A percentile compares a stretch with the other conserved stretches of the same genome.
phyloP scores from a whole-genome alignment of 176 grass and related monocot species.

The Cenchrus fungigraminus region DNA sequence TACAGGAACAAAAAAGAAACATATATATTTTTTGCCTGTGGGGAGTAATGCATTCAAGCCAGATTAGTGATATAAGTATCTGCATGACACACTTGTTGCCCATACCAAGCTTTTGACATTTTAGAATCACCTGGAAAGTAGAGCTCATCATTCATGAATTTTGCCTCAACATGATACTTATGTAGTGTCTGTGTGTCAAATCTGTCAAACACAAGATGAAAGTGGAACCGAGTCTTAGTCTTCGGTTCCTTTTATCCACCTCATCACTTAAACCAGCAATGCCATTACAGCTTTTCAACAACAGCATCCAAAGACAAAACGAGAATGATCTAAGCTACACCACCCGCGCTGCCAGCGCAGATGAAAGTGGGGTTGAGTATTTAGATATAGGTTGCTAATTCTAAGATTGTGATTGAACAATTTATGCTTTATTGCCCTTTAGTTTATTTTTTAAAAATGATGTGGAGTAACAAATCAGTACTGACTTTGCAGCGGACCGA shows the following conservation, averaged over 20 bases:
- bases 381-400: not conserved
- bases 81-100: not conserved
- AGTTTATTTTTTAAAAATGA: not conserved
- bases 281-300: no score
- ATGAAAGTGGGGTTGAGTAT: not conserved
- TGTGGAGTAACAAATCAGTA: not conserved
- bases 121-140: slow-evolving; percentile 5
- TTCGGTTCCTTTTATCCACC: not conserved
- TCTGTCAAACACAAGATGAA: not conserved
- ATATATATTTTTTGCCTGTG: not conserved
- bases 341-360: no score
- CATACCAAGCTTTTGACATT: not conserved
- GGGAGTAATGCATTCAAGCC: not conserved
- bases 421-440: not conserved
- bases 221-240: not conserved
- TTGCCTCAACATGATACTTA: not conserved
- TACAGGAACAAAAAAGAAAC: not conserved
- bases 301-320: no score
- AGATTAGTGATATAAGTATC: not conserved
- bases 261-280: no score
- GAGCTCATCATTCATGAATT: not conserved
- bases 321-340: no score
- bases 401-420: not conserved
- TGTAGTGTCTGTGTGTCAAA: not conserved
- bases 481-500: slow-evolving; percentile 30